A percentile compares a stretch with the other conserved stretches of the same genome.
These are phyloP conservation scores for Colletotrichum truncatum DNA, from an alignment of 2,329 filamentous ascomycete genomes.

Conservation along the genomic window DNA sequence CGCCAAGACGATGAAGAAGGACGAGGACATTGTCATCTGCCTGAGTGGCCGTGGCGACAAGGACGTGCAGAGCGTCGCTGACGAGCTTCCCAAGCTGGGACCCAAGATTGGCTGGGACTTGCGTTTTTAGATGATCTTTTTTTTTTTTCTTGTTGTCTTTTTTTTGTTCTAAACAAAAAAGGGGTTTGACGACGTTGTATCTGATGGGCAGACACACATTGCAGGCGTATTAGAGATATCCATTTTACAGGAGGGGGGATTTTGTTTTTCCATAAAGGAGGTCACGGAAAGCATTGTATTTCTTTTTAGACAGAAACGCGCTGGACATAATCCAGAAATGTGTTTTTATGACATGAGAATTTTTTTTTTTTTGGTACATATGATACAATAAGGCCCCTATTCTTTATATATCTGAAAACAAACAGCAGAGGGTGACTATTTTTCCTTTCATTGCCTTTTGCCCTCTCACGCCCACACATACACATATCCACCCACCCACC, in stretches of 20 bases:
- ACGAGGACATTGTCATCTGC: slow-evolving; percentile 91
- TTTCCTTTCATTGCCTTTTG: too few species aligned
- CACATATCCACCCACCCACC: too few species aligned
- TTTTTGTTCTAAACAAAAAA: background rate
- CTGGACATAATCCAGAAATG: too few species aligned
- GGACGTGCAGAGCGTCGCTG: slow-evolving; percentile 97
- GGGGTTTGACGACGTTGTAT: background rate
- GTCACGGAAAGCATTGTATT: slow-evolving; percentile 12
- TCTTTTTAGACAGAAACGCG: too few species aligned
- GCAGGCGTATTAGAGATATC: slow-evolving; percentile 9
- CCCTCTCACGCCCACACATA: too few species aligned
- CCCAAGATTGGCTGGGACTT: slow-evolving; percentile 85
- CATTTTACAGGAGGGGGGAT: background rate
- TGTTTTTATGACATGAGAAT: slow-evolving; percentile 1
- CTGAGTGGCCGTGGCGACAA: slow-evolving; percentile 95
- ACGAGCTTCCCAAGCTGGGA: slow-evolving; percentile 88
- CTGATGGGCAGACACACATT: background rate
- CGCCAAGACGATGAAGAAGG: slow-evolving; percentile 91
- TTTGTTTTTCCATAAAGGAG: background rate
- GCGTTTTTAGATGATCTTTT: slow-evolving; percentile 62
- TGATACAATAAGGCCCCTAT: slow-evolving; percentile 28
- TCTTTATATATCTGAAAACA: too few species aligned
- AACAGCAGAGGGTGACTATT: too few species aligned
- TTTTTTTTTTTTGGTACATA: slow-evolving; percentile 33
- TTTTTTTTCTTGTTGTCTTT: too few species aligned